A percentile compares a stretch with the other conserved stretches of the same genome.
These are phyloP conservation scores for Hymenotorrendiella dingleyae DNA, from an alignment of 2,329 filamentous ascomycete species.

Conservation along the genomic window DNA sequence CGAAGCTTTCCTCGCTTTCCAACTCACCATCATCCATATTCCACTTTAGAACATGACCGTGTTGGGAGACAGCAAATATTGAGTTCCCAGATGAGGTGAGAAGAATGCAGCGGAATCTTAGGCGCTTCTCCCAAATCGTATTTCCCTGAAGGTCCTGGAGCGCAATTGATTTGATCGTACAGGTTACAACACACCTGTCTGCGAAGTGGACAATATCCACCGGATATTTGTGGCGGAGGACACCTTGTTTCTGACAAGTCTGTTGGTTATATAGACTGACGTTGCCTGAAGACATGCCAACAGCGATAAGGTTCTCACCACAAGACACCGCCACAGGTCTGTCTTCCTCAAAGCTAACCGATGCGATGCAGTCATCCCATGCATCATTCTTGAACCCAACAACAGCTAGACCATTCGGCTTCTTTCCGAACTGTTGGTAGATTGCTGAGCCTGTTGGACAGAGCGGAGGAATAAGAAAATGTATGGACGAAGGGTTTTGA, in stretches of 20 bases:
- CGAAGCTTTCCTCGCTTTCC: not conserved
- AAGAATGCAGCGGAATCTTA: constrained; percentile 8
- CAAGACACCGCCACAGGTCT: constrained; percentile 23
- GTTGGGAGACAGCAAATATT: constrained; percentile 16
- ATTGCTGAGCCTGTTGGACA: constrained; percentile 32
- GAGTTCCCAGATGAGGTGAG: constrained; percentile 10
- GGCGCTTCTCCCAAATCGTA: constrained; percentile 14
- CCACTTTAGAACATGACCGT: constrained; percentile 19
- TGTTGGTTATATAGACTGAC: constrained; percentile 28
- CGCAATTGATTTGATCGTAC: constrained; percentile 23
- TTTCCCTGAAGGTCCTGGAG: constrained; percentile 18
- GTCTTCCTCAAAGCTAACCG: constrained; percentile 27
- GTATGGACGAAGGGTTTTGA: constrained; percentile 31
- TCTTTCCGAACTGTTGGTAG: constrained; percentile 6
- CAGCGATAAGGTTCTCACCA: constrained; percentile 27
- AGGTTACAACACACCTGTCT: too few relatives aligned
- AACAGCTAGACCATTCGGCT: constrained; percentile 13
- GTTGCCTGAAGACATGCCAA: constrained; percentile 28
- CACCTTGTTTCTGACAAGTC: constrained; percentile 17
- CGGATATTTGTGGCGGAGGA: constrained; percentile 25
- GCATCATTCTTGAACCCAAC: constrained; percentile 18
- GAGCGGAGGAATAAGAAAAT: constrained; percentile 30
- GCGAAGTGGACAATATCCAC: constrained; percentile 25
- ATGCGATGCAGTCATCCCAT: constrained; percentile 33
- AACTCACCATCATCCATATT: constrained; percentile 6